Base-by-base conservation (phyloP, 2,329 filamentous ascomycete genomes). In the Didymella glomerata region DNA sequence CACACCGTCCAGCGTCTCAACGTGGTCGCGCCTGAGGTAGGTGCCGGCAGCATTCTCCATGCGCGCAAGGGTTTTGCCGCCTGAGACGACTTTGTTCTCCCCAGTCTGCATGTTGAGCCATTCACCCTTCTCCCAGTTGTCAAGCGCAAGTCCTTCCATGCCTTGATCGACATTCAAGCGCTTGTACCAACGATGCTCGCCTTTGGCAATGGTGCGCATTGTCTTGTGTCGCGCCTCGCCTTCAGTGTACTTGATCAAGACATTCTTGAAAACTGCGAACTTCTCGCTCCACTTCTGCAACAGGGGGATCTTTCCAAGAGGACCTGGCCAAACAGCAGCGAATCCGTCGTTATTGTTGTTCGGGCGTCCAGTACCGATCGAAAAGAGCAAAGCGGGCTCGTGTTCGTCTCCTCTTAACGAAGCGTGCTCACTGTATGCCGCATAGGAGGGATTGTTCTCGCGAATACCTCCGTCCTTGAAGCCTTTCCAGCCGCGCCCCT, bases 401-500 rank as follows among this genome's bases (percentile, higher is more conserved):
- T 73, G 69, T 25, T 77, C 73, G 22, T 80, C 79, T 48, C 79
- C 78, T 62, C 79, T 80, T 2, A 83, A 68, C 0, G 78, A 78
- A 38, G 79, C 76, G 58, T 82, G 82, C 59, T 83, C 81, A 54
- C 70, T 78, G 51, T 80, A 77, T 0, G 81, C 81, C 8, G 81
- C 80, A 45, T 80, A 80, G 14, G 76, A 76, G 3, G 81, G 81
- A 45, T 83, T 83, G 72, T 83, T 83, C 53, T 83, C 81, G 34
- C 81, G 77, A 42, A 83, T 83, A 22, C 81, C 81, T 28, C 81
- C 81, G 56, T 83, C 81, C 67, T 83, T 83, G 75, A 82, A 83
- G 10, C 75, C 77, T 47, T 72, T 68, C 41, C 74, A 73, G 22
- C 75, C 75, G n/a, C 74, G 73, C n/a, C 49, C 57, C 18, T 65